phyloP scores from a whole-genome alignment of 2,329 filamentous ascomycete genomes.

The Xylariaceae sp. region DNA sequence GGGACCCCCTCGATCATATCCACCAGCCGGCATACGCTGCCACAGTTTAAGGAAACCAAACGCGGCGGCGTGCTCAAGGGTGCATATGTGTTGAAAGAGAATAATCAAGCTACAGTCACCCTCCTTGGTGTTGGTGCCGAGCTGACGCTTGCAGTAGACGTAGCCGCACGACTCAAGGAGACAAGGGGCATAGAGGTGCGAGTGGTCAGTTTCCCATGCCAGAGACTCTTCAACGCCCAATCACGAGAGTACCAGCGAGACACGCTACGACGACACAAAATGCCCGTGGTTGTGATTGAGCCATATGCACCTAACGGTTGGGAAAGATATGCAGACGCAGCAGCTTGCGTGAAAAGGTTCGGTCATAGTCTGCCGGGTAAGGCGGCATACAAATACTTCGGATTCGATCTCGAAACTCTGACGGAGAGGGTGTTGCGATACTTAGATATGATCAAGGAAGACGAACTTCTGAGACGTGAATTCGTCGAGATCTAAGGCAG shows the following conservation, averaged over 20 bases:
- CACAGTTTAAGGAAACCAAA: conserved; percentile 38
- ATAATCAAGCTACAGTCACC: conserved; percentile 42
- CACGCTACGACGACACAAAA: conserved; percentile 47
- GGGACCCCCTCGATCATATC: conserved; percentile 47
- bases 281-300: conserved; percentile 61
- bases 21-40: conserved; percentile 44
- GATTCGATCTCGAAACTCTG: conserved; percentile 45
- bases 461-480: background rate
- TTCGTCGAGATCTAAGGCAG: background rate
- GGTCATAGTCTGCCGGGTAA: conserved; percentile 59
- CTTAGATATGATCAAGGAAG: background rate
- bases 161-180: conserved; percentile 41
- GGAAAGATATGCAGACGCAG: conserved; percentile 63
- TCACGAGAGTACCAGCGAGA: conserved; percentile 47
- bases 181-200: conserved; percentile 43
- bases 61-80: conserved; percentile 43
- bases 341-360: conserved; percentile 55
- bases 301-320: conserved; percentile 60
- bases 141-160: conserved; percentile 46
- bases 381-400: conserved; percentile 58
- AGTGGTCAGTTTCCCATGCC: conserved; percentile 49
- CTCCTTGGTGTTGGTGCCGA: conserved; percentile 44
- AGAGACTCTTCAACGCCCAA: conserved; percentile 48
- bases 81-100: conserved; percentile 44
- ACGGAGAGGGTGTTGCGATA: background rate